These are phyloP conservation scores for Suillus subalutaceus DNA, from an alignment of 768 basidiomycete species.

Conservation along the genomic window DNA sequence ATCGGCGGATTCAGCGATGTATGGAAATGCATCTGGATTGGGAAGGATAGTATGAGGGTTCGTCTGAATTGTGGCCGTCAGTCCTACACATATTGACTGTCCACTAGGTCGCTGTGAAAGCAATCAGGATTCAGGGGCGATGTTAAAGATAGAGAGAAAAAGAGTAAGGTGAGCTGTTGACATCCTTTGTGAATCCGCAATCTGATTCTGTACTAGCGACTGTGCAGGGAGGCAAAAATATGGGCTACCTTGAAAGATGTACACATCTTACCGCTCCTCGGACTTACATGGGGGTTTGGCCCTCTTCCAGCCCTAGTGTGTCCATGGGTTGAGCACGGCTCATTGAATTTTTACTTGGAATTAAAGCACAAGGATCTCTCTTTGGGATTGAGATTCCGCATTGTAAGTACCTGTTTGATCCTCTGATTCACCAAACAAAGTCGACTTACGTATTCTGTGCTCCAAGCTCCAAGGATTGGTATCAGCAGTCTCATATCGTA, in stretches of 20 bases:
- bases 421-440: background rate
- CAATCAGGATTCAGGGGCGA: slow-evolving; percentile 2
- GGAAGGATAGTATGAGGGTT: background rate
- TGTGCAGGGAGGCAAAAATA: slow-evolving; percentile 39
- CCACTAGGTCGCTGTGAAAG: slow-evolving; percentile 12
- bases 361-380: slow-evolving; percentile 38
- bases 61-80: background rate
- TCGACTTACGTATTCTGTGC: background rate
- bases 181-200: background rate
- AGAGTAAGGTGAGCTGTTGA: background rate
- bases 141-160: slow-evolving; percentile 5
- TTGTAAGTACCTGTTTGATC: slow-evolving; percentile 30
- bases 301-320: slow-evolving; percentile 42
- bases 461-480: slow-evolving; percentile 42
- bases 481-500: slow-evolving; percentile 43
- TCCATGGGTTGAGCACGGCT: slow-evolving; percentile 45
- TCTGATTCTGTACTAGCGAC: slow-evolving; percentile 11
- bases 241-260: slow-evolving; percentile 43
- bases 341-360: slow-evolving; percentile 41
- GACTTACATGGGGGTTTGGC: slow-evolving; percentile 41
- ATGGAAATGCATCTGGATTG: slow-evolving; percentile 40
- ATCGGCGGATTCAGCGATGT: slow-evolving; percentile 50
- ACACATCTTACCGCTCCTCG: slow-evolving; percentile 39
- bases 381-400: slow-evolving; percentile 36
- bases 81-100: background rate